A percentile compares a stretch with the other conserved stretches of the same genome.
Evolutionary conservation across 176 grass and related monocot genomes (phyloP).

Genomic region (Musa acuminata): DNA sequence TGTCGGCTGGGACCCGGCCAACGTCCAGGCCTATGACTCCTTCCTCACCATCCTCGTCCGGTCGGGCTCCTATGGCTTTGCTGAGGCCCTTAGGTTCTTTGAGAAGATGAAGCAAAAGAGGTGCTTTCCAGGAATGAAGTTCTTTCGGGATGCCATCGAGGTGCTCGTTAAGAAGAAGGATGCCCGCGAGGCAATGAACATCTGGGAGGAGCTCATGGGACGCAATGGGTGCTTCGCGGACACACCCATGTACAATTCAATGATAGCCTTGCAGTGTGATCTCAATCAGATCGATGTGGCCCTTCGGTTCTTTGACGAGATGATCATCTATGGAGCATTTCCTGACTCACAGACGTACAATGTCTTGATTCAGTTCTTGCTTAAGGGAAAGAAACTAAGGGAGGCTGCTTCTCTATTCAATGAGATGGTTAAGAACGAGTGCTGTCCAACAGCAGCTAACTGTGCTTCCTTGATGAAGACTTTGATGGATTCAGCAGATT

Average conservation of each 20-base stretch:
- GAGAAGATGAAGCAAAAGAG: constrained; percentile 19
- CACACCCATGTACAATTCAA: constrained; percentile 48
- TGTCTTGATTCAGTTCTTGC: constrained; percentile 40
- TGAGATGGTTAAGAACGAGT: constrained; percentile 89
- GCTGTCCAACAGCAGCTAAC: constrained; percentile 26
- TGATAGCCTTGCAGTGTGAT: constrained; percentile 49
- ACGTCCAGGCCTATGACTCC: constrained; percentile 62
- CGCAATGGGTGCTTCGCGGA: constrained; percentile 32
- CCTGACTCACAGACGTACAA: constrained; percentile 52
- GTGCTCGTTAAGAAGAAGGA: constrained; percentile 28
- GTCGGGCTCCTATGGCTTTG: constrained; percentile 32
- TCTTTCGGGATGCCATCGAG: constrained; percentile 44
- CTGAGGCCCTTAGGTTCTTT: constrained; percentile 45
- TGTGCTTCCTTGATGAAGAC: constrained; percentile 23
- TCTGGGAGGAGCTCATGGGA: constrained; percentile 50
- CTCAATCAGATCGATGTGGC: constrained; percentile 26
- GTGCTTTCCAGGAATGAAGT: constrained; percentile 64
- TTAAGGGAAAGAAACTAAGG: constrained; percentile 39
- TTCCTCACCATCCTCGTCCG: constrained; percentile 55
- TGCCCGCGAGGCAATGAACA: constrained; percentile 15
- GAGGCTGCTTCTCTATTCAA: constrained; percentile 51
- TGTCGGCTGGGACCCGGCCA: constrained; percentile 41
- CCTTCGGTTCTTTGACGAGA: constrained; percentile 50
- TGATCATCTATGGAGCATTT: constrained; percentile 56
- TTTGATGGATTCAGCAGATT: constrained; percentile 45